Evolutionary conservation across 148 eudicot species (phyloP).

Genomic region (Nepenthes gracilis): DNA sequence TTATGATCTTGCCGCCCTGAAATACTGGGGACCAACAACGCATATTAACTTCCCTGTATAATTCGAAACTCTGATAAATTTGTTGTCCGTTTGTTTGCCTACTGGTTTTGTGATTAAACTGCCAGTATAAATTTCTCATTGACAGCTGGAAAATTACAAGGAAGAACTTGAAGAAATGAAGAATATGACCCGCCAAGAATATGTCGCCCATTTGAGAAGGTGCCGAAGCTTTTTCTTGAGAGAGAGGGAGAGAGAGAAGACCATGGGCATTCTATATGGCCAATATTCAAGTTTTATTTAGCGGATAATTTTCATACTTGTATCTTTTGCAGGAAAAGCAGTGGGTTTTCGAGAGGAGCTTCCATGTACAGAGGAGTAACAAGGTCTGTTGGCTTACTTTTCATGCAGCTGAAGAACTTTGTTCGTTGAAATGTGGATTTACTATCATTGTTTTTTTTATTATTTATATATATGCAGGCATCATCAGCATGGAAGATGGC

Average conservation of each 20-base stretch:
- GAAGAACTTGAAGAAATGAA: conserved; percentile 72
- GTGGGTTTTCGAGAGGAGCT: conserved; percentile 96
- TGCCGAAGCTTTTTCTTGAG: conserved; percentile 2
- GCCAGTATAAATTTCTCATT: not conserved
- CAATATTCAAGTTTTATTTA: not conserved
- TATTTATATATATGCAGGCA: conserved; percentile 37
- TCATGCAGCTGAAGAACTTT: not conserved
- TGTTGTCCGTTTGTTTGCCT: not conserved
- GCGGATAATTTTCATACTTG: not conserved
- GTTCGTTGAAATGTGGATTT: not conserved
- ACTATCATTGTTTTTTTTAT: not conserved
- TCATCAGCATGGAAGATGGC: conserved; percentile 98
- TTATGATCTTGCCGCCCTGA: conserved; percentile 89
- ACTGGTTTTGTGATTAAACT: not conserved
- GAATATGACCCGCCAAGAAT: conserved; percentile 86
- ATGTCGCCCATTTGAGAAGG: conserved; percentile 89
- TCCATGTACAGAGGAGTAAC: conserved; percentile 95
- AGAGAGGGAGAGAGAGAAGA: not conserved
- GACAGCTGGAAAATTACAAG: conserved; percentile 64
- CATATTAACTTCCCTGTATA: conserved; percentile 74
- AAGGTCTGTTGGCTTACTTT: conserved; percentile 24
- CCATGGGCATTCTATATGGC: not conserved
- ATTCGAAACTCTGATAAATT: not conserved
- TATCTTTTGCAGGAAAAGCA: conserved; percentile 60
- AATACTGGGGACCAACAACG: conserved; percentile 87